Evolutionary conservation across 2,329 filamentous ascomycete genomes (phyloP).

Genomic region (Mycosphaerelloides madeirae): DNA sequence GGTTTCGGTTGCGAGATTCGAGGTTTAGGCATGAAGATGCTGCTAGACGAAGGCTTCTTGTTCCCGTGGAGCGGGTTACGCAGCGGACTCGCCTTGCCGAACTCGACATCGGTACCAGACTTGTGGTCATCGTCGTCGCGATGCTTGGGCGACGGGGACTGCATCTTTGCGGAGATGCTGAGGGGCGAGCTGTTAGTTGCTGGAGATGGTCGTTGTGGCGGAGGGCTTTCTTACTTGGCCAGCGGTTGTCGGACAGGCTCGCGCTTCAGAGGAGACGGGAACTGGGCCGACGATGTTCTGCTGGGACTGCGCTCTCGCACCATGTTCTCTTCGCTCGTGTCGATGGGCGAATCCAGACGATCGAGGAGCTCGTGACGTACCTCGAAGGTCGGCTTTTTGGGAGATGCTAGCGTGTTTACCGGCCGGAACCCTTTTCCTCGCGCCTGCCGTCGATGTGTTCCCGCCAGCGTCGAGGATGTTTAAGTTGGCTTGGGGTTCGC

Average conservation of each 20-base stretch:
- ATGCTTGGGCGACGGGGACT: conserved; percentile 23
- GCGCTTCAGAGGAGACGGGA: conserved; percentile 19
- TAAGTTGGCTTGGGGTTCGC: too few relatives aligned
- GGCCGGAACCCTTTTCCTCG: conserved; percentile 14
- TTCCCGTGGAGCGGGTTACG: conserved; percentile 38
- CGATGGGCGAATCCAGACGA: conserved; percentile 4
- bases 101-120: conserved; percentile 41
- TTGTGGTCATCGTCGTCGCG: conserved; percentile 14
- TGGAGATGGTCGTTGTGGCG: not conserved
- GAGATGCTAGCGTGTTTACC: conserved; percentile 19
- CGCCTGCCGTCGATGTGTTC: not conserved
- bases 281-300: conserved; percentile 16
- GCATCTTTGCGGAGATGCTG: conserved; percentile 31
- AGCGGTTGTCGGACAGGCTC: conserved; percentile 20
- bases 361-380: not conserved
- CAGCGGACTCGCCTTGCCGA: conserved; percentile 56
- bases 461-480: too few relatives aligned
- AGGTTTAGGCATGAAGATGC: conserved; percentile 25
- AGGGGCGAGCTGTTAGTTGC: not conserved
- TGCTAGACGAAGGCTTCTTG: conserved; percentile 22
- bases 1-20: conserved; percentile 13
- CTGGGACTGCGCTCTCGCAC: conserved; percentile 17
- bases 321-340: conserved; percentile 13
- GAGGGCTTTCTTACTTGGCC: conserved; percentile 16
- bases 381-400: conserved; percentile 12